Percentiles rank a stretch among this genome's conserved stretches.
phyloP scores from a whole-genome alignment of 2,329 filamentous ascomycete genomes.

The Penicillium sp. region DNA sequence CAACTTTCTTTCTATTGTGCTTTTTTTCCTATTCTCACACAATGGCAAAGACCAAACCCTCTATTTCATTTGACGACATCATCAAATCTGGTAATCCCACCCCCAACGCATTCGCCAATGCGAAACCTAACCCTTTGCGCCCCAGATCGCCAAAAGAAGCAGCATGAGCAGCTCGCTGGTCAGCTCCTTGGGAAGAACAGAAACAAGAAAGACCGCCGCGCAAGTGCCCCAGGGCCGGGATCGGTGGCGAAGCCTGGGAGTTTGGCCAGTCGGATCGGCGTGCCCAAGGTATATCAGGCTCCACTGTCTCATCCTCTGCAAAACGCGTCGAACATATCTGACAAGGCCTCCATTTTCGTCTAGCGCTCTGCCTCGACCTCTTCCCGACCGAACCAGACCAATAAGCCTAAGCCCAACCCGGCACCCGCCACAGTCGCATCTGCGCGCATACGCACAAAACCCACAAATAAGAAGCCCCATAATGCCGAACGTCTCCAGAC shows the following conservation, averaged over 20 bases:
- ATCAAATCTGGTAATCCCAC: constrained; percentile 47
- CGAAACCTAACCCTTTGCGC: constrained; percentile 9
- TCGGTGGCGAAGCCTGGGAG: constrained; percentile 43
- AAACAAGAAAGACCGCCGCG: constrained; percentile 35
- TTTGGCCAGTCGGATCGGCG: constrained; percentile 57
- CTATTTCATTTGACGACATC: constrained; percentile 48
- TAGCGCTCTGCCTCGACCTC: constrained; percentile 43
- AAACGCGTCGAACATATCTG: constrained; percentile 1
- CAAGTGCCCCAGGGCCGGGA: constrained; percentile 45
- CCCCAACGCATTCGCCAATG: constrained; percentile 1
- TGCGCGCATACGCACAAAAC: constrained; percentile 22
- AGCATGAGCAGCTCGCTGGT: constrained; percentile 55
- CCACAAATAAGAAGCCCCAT: constrained; percentile 28
- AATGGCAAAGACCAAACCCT: constrained; percentile 34
- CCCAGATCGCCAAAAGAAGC: constrained; percentile 51
- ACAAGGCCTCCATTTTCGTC: background rate
- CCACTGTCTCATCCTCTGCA: background rate
- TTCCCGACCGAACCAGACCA: constrained; percentile 35
- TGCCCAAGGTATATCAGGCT: constrained; percentile 49
- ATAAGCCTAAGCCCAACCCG: constrained; percentile 40
- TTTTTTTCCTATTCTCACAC: constrained; percentile 4
- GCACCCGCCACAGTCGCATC: constrained; percentile 26
- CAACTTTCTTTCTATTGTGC: background rate
- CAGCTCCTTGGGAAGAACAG: constrained; percentile 53
- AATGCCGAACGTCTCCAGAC: constrained; percentile 33